These are phyloP conservation scores for Fusarium cyanostomum DNA, from an alignment of 2,329 filamentous ascomycete genomes.

Conservation along the genomic window DNA sequence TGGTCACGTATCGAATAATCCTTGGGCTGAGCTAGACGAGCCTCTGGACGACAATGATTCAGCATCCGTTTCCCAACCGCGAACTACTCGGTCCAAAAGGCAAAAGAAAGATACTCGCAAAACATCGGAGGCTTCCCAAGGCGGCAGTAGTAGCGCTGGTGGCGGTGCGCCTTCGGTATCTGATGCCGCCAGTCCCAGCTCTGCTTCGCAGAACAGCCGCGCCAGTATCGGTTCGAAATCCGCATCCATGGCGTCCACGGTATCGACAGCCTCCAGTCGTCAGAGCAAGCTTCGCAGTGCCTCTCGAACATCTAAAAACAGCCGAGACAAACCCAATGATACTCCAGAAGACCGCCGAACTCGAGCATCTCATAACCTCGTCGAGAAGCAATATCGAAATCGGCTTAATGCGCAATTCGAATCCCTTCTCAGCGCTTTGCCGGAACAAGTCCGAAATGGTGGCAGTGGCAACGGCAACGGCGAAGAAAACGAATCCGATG, in stretches of 20 bases:
- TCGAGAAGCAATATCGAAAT: conserved; percentile 44
- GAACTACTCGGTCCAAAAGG: conserved; percentile 25
- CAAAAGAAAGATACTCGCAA: conserved; percentile 36
- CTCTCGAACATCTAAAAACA: conserved; percentile 43
- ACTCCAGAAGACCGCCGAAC: conserved; percentile 42
- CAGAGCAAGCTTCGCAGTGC: conserved; percentile 42
- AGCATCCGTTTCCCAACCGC: conserved; percentile 21
- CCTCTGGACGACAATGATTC: conserved; percentile 11
- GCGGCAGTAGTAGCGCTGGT: conserved; percentile 29
- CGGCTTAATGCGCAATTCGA: conserved; percentile 43
- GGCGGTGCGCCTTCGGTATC: conserved; percentile 31
- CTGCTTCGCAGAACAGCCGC: conserved; percentile 38
- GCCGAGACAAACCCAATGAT: conserved; percentile 38
- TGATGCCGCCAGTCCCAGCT: conserved; percentile 39
- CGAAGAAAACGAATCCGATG: conserved; percentile 36
- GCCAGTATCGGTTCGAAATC: conserved; percentile 38
- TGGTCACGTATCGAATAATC: conserved; percentile 32
- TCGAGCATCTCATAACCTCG: conserved; percentile 43
- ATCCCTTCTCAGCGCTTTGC: conserved; percentile 37
- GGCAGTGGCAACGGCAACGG: conserved; percentile 13
- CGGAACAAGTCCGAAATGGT: conserved; percentile 34
- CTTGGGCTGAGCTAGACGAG: conserved; percentile 40
- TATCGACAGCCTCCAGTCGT: conserved; percentile 40
- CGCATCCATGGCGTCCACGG: conserved; percentile 35
- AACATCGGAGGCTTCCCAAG: conserved; percentile 29